Evolutionary conservation across 306 rosid species (phyloP).

Genomic region (Vigna mungo): DNA sequence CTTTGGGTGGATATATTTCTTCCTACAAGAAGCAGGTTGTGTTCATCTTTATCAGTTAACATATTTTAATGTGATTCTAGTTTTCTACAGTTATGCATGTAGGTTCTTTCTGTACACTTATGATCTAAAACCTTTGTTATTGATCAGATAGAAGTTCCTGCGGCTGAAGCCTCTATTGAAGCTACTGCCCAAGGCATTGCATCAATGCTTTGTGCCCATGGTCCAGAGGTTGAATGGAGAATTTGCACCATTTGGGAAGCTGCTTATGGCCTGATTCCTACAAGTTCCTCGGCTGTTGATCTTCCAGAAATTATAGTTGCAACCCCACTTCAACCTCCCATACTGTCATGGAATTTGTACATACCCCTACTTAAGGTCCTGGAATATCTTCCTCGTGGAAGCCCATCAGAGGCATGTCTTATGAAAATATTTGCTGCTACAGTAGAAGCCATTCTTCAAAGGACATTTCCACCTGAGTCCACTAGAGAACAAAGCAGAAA

Average conservation of each 20-base stretch:
- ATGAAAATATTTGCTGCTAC: slow-evolving; percentile 98
- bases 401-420: slow-evolving; percentile 98
- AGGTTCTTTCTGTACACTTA: slow-evolving; percentile 13
- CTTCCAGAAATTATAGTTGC: slow-evolving; percentile 96
- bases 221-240: slow-evolving; percentile 99
- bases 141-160: slow-evolving; percentile 90
- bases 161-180: slow-evolving; percentile 91
- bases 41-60: neutral
- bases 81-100: neutral
- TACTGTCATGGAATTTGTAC: slow-evolving; percentile 93
- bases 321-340: slow-evolving; percentile 89
- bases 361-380: slow-evolving; percentile 95
- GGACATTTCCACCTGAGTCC: slow-evolving; percentile 84
- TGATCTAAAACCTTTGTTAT: slow-evolving; percentile 33
- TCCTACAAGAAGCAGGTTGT: slow-evolving; percentile 87
- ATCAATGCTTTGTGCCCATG: slow-evolving; percentile 98
- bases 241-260: slow-evolving; percentile 99
- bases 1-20: slow-evolving; percentile 77
- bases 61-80: neutral
- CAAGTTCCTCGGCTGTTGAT: slow-evolving; percentile 94
- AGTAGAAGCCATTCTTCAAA: slow-evolving; percentile 92
- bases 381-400: slow-evolving; percentile 98
- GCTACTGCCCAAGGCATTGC: slow-evolving; percentile 99
- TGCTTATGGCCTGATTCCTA: slow-evolving; percentile 95
- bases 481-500: slow-evolving; percentile 79